Percentiles rank a stretch among this genome's conserved stretches.
These are phyloP conservation scores for Anacardium occidentale DNA, from an alignment of 345 rosid species.

Conservation along the genomic window DNA sequence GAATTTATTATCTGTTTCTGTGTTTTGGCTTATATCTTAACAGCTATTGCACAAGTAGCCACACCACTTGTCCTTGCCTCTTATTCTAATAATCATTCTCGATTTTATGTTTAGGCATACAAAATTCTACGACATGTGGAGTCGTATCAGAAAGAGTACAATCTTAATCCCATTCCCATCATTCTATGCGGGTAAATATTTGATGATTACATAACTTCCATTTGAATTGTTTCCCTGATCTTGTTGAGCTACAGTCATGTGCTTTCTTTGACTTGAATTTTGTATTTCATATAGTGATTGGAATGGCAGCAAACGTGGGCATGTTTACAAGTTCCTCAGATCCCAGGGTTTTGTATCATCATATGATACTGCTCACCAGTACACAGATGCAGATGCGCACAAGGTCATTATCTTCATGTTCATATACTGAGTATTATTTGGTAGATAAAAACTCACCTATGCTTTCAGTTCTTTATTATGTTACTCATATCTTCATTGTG, in stretches of 20 bases:
- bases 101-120: constrained; percentile 57
- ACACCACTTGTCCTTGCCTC: background rate
- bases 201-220: background rate
- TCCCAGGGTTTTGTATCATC: constrained; percentile 95
- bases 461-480: background rate
- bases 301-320: constrained; percentile 97
- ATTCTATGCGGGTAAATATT: constrained; percentile 78
- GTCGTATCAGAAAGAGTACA: constrained; percentile 73
- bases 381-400: constrained; percentile 95
- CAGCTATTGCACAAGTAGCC: background rate
- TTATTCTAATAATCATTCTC: background rate
- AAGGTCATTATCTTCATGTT: constrained; percentile 53
- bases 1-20: background rate
- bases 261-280: constrained; percentile 4
- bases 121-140: constrained; percentile 81
- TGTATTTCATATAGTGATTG: constrained; percentile 59
- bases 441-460: background rate
- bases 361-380: constrained; percentile 90
- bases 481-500: constrained; percentile 23
- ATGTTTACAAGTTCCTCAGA: constrained; percentile 88
- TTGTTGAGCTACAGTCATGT: constrained; percentile 7
- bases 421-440: background rate
- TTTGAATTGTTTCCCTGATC: background rate
- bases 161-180: constrained; percentile 63
- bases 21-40: background rate